These are phyloP conservation scores for Albizia julibrissin DNA, from an alignment of 306 rosid genomes.

Conservation along the genomic window DNA sequence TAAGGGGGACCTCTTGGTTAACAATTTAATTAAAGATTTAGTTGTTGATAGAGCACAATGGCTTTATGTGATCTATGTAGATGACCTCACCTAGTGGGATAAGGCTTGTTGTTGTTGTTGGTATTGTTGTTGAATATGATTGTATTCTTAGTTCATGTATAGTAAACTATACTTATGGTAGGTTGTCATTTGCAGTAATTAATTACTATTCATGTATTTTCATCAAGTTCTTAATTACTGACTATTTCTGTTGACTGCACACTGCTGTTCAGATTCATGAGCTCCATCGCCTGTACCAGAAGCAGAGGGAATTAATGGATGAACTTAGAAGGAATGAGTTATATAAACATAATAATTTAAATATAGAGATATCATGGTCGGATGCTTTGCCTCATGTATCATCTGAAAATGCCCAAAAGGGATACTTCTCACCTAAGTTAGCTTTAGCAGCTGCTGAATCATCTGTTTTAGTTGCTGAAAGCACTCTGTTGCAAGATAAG, in stretches of 20 bases:
- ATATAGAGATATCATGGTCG: constrained; percentile 47
- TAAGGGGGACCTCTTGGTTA: too few species aligned
- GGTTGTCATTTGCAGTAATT: constrained; percentile 20
- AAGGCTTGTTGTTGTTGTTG: too few species aligned
- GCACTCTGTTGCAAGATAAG: constrained; percentile 41
- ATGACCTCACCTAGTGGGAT: too few species aligned
- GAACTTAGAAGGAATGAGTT: constrained; percentile 50
- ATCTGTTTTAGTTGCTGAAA: constrained; percentile 39
- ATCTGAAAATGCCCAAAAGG: constrained; percentile 42
- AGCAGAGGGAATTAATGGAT: constrained; percentile 68
- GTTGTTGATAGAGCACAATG: too few species aligned
- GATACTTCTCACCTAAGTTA: constrained; percentile 36
- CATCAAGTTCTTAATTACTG: constrained; percentile 9
- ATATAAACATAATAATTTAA: constrained; percentile 12
- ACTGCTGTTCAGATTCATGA: constrained; percentile 65
- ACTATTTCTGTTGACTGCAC: constrained; percentile 6
- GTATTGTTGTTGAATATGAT: not conserved
- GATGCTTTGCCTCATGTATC: constrained; percentile 39
- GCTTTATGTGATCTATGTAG: too few species aligned
- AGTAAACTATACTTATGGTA: constrained; percentile 13
- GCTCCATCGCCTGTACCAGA: constrained; percentile 80
- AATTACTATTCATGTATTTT: constrained; percentile 7
- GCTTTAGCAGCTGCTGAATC: constrained; percentile 47
- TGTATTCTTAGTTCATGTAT: too few species aligned
- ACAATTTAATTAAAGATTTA: too few species aligned